A percentile compares a stretch with the other conserved stretches of the same genome.
phyloP scores from a whole-genome alignment of 495 filamentous ascomycete genomes.

The Amniculicola lignicola region DNA sequence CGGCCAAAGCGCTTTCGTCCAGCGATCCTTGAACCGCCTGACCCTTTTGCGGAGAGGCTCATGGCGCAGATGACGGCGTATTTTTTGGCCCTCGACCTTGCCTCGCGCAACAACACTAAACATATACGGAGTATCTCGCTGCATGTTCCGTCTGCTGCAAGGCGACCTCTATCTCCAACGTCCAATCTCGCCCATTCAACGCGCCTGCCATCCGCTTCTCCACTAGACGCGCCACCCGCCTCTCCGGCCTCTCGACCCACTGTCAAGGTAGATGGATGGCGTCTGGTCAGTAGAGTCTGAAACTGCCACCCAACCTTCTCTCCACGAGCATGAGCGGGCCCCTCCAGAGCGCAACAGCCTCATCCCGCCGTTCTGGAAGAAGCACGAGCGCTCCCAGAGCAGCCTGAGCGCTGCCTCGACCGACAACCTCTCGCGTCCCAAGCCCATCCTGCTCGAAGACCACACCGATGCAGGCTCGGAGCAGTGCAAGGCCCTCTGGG shows the following conservation, averaged over 20 bases:
- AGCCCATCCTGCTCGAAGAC: conserved; percentile 65
- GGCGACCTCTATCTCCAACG: too few relatives aligned
- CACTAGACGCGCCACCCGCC: conserved; percentile 9
- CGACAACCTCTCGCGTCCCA: conserved; percentile 26
- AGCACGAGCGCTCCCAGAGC: conserved; percentile 39
- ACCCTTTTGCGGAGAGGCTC: conserved; percentile 6
- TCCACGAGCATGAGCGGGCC: conserved; percentile 4
- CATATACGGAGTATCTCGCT: conserved; percentile 2
- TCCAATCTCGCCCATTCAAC: not conserved
- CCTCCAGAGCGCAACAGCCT: conserved; percentile 27
- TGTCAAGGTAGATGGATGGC: conserved; percentile 42
- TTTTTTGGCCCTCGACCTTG: not conserved
- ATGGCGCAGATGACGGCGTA: conserved; percentile 5
- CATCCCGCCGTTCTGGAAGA: conserved; percentile 45
- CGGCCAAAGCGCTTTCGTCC: too few relatives aligned
- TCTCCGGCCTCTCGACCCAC: not conserved
- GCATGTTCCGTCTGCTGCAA: conserved; percentile 9
- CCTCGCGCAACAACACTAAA: conserved; percentile 9
- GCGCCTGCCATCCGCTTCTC: not conserved
- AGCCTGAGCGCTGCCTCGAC: conserved; percentile 33
- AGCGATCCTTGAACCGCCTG: too few relatives aligned
- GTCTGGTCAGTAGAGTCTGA: conserved; percentile 32
- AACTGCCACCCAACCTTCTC: conserved; percentile 12
- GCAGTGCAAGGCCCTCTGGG: conserved; percentile 63
- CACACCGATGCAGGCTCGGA: conserved; percentile 64